A percentile compares a stretch with the other conserved stretches of the same genome.
phyloP scores from a whole-genome alignment of 2,329 filamentous ascomycete genomes.

The Sarocladium kiliense region DNA sequence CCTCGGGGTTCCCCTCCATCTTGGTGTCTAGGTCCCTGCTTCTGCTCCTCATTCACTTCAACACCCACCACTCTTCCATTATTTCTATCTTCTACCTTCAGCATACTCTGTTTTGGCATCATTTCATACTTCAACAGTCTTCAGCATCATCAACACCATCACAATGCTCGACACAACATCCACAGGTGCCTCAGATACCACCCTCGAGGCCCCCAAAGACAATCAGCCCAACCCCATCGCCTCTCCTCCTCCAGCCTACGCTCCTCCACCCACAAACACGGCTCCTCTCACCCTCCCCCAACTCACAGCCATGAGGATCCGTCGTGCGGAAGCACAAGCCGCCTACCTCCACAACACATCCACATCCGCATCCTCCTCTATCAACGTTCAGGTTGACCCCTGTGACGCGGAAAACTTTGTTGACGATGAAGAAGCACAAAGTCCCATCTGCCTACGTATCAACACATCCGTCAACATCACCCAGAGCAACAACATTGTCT shows the following conservation, averaged over 20 bases:
- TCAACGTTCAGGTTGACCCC: not conserved
- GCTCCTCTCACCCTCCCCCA: not conserved
- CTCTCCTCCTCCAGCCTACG: slow-evolving; percentile 15
- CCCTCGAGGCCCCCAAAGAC: slow-evolving; percentile 7
- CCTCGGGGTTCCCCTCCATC: too few relatives aligned
- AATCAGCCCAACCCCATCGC: not conserved
- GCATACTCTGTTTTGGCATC: not conserved
- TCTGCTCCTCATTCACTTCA: not conserved
- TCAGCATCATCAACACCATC: not conserved
- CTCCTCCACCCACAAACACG: slow-evolving; percentile 6
- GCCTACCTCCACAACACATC: not conserved
- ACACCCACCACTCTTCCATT: too few relatives aligned
- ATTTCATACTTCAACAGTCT: not conserved
- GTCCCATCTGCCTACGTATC: slow-evolving; percentile 41
- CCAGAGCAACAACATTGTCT: slow-evolving; percentile 44
- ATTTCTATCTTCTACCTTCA: too few relatives aligned
- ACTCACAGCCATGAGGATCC: not conserved
- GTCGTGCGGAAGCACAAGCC: not conserved
- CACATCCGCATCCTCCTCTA: not conserved
- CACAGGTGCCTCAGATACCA: not conserved
- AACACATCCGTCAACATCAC: slow-evolving; percentile 41
- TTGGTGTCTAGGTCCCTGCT: too few relatives aligned
- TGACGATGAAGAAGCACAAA: slow-evolving; percentile 14
- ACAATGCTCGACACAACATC: not conserved
- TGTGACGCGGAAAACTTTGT: slow-evolving; percentile 13